These are phyloP conservation scores for Fusarium mundagurra DNA, from an alignment of 2,329 filamentous ascomycete species.

Conservation along the genomic window DNA sequence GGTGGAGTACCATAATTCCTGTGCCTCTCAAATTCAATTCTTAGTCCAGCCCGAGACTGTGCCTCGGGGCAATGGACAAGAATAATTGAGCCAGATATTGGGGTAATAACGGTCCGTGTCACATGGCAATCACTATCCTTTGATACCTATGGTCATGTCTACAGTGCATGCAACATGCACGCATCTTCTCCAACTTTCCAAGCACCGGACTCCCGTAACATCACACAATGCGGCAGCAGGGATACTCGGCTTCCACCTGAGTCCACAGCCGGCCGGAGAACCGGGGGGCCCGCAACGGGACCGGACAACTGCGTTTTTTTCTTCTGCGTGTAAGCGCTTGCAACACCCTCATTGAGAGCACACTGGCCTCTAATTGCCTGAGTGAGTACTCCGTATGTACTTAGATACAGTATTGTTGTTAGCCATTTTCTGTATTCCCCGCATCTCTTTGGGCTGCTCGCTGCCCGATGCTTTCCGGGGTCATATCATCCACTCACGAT, in stretches of 20 bases:
- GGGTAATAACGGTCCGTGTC: constrained; percentile 19
- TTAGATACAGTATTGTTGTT: neutral
- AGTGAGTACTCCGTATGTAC: neutral
- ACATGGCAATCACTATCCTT: constrained; percentile 10
- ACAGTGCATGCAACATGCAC: constrained; percentile 22
- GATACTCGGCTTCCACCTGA: constrained; percentile 30
- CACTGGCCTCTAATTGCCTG: neutral
- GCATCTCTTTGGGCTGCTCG: constrained; percentile 19
- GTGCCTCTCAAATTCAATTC: neutral
- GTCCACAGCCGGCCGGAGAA: constrained; percentile 33
- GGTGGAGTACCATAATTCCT: constrained; percentile 20
- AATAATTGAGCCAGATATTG: neutral
- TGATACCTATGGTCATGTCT: too few relatives aligned
- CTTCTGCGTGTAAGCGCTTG: neutral
- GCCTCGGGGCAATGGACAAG: constrained; percentile 14
- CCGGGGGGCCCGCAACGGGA: constrained; percentile 24
- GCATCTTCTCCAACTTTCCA: constrained; percentile 33
- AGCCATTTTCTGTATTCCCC: constrained; percentile 11
- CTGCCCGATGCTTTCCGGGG: constrained; percentile 16
- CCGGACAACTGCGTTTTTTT: constrained; percentile 21
- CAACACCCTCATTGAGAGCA: neutral
- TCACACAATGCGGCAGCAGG: constrained; percentile 25
- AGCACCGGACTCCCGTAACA: neutral
- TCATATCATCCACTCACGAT: constrained; percentile 39
- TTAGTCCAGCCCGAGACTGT: neutral